Evolutionary conservation across 2,329 filamentous ascomycete genomes (phyloP).

Genomic region (Colletotrichum karsti): DNA sequence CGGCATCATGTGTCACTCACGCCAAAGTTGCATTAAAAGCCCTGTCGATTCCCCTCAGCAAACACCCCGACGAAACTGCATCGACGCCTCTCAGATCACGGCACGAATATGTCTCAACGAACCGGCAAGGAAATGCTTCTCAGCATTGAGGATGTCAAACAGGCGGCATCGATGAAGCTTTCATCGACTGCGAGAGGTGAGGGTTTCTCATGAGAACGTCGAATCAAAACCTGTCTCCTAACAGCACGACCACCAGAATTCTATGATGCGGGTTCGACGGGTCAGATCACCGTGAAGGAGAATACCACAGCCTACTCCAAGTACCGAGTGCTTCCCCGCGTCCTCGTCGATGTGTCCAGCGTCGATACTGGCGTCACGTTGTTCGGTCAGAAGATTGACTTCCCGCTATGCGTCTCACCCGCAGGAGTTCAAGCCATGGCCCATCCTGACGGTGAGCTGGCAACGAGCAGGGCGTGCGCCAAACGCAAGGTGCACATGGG

Average conservation of each 20-base stretch:
- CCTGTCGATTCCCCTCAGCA: not conserved
- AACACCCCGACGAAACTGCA: not conserved
- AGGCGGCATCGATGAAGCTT: not conserved
- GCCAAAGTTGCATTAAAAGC: not conserved
- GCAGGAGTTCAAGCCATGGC: constrained; percentile 63
- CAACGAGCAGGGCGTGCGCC: constrained; percentile 54
- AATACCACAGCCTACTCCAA: not conserved
- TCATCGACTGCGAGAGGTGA: not conserved
- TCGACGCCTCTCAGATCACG: not conserved
- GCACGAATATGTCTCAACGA: not conserved
- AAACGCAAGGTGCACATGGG: constrained; percentile 53
- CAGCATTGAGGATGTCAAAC: not conserved
- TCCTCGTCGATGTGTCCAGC: not conserved
- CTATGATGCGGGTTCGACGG: not conserved
- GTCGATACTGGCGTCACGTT: not conserved
- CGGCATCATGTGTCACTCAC: too few relatives aligned
- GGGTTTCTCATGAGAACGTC: not conserved
- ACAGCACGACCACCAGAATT: not conserved
- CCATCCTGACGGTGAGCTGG: constrained; percentile 60
- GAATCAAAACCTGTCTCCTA: not conserved
- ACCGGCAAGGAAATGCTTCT: not conserved
- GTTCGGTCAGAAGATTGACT: constrained; percentile 40
- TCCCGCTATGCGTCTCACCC: constrained; percentile 62
- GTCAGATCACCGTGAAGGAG: not conserved
- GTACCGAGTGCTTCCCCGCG: not conserved